Evolutionary conservation across 1,284 basidiomycete genomes (phyloP), one percentile per base, ranked within the genome.

Genomic region (Ceratobasidium sp.): DNA sequence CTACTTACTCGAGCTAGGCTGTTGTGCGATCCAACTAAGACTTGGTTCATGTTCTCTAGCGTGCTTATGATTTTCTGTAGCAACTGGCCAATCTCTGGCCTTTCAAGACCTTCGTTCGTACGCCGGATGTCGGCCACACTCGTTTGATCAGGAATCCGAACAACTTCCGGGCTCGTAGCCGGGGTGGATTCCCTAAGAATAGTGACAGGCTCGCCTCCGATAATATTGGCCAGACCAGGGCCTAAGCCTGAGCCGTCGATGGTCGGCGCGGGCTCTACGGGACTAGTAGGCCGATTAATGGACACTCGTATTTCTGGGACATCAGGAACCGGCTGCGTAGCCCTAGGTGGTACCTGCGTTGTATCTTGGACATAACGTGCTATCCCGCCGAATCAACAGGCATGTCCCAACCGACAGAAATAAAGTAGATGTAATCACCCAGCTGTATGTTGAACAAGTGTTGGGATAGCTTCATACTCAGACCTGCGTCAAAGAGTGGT

Each of bases 1-100:
- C 36, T 41, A 22, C 57, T 60, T 44, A 60, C 57, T n/a, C 33
- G 27, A n/a, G 62, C 62, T 27, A 50, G 41, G 17, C 45, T 64
- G 5, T 64, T 33, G 27, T 64, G 62, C 1, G 45, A 31, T 29
- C 9, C 47, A 29, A 64, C n/a, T 15, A 64, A 22, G 27, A 64
- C 19, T 11, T 29, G 24, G n/a, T 64, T 64, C 1, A 64, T 27
- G 47, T 64, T 44, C 15, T 50, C 19, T 3, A 64, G 14, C 14
- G n/a, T 44, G 14, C 47, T 44, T 4, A 36, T 2, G 47, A 62
- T 45, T n/a, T 62, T n/a, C 19, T 36, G 17, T 22, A 53, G 41
- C 27, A 66, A n/a, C 36, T 66, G 24, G 19, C 36, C 54, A 27
- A 33, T 22, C 9, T 53, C 33, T 15, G 15, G 48, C 33, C 14